Evolutionary conservation across 805 yeast species (phyloP).

Genomic region (Sporopachydermia lactativora): DNA sequence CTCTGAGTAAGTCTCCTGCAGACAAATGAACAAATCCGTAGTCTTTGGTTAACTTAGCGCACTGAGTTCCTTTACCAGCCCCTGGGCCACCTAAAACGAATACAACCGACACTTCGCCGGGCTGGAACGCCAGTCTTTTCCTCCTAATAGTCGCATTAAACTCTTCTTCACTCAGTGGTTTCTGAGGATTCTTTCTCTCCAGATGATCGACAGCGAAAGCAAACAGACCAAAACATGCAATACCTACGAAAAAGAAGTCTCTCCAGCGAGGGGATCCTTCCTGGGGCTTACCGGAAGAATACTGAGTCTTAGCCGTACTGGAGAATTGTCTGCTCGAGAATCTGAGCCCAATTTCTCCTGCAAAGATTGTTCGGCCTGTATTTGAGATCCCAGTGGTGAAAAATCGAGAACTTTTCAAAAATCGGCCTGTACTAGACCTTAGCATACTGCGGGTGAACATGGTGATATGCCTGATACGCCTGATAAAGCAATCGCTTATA

Average conservation of each 20-base stretch:
- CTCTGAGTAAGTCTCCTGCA: conserved; percentile 94
- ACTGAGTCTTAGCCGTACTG: conserved; percentile 4
- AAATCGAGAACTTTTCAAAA: too few relatives aligned
- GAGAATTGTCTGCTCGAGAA: conserved; percentile 4
- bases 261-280: conserved; percentile 18
- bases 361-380: too few relatives aligned
- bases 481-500: too few relatives aligned
- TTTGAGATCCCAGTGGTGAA: too few relatives aligned
- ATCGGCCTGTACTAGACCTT: too few relatives aligned
- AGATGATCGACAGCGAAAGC: conserved; percentile 15
- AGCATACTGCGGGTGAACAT: too few relatives aligned
- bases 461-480: too few relatives aligned
- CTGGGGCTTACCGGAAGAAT: not conserved
- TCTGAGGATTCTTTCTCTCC: conserved; percentile 15
- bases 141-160: conserved; percentile 22
- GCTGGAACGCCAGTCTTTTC: conserved; percentile 32
- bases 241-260: conserved; percentile 18
- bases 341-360: conserved; percentile 6
- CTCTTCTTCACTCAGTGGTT: conserved; percentile 17
- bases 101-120: conserved; percentile 60
- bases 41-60: conserved; percentile 70
- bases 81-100: conserved; percentile 98
- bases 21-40: conserved; percentile 76
- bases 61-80: conserved; percentile 95
- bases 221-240: conserved; percentile 19